Percentiles rank a stretch among this genome's conserved stretches.
phyloP scores from a whole-genome alignment of 2,329 filamentous ascomycete genomes.

The Colletotrichum salicis region DNA sequence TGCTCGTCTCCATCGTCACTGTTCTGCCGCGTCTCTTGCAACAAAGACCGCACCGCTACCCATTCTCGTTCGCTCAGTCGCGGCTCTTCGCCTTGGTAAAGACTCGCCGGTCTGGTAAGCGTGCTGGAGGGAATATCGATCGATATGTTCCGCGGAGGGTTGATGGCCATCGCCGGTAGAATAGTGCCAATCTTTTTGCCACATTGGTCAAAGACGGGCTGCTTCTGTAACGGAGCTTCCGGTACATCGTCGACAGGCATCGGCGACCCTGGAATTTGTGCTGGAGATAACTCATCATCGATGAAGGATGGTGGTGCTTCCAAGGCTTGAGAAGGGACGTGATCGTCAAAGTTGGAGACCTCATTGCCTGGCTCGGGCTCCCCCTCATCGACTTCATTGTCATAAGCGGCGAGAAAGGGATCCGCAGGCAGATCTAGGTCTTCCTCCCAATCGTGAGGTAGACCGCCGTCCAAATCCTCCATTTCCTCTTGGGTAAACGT shows the following conservation, averaged over 20 bases:
- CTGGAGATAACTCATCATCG: background rate
- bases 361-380: no score
- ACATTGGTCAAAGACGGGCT: background rate
- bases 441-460: background rate
- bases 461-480: background rate
- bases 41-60: constrained; percentile 44
- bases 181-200: background rate
- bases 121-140: constrained; percentile 28
- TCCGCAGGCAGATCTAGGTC: background rate
- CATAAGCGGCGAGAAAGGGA: background rate
- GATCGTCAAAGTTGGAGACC: background rate
- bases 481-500: background rate
- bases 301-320: background rate
- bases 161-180: background rate
- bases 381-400: background rate
- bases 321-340: background rate
- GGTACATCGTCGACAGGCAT: background rate
- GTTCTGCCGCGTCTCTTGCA: constrained; percentile 36
- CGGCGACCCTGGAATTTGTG: no score
- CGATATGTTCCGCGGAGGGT: background rate
- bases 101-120: background rate
- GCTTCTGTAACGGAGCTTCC: background rate
- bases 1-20: constrained; percentile 35
- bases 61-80: constrained; percentile 42
- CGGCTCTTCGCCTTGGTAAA: constrained; percentile 41